A percentile compares a stretch with the other conserved stretches of the same genome.
Evolutionary conservation across 495 filamentous ascomycete genomes (phyloP).

Genomic region (Annulohypoxylon nitens): DNA sequence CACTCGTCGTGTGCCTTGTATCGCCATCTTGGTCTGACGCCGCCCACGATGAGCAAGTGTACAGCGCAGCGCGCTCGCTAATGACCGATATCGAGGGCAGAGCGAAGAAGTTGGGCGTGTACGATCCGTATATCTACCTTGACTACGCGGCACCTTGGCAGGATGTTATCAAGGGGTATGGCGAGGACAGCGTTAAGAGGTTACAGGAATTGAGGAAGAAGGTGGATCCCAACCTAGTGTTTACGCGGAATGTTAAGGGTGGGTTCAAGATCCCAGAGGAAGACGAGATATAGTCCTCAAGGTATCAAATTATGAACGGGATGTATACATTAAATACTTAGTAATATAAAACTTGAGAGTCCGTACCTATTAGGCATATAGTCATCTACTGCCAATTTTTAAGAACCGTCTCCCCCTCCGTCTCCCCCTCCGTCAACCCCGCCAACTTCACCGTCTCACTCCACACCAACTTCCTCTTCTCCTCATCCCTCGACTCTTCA

Average conservation of each 20-base stretch:
- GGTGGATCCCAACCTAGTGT: conserved; percentile 62
- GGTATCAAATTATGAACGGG: background rate
- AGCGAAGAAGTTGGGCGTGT: conserved; percentile 24
- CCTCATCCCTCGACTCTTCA: background rate
- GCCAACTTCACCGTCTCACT: background rate
- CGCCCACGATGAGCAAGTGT: conserved; percentile 17
- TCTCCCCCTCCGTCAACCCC: background rate
- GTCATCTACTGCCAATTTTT: background rate
- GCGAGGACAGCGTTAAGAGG: conserved; percentile 54
- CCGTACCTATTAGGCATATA: background rate
- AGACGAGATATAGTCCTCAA: background rate
- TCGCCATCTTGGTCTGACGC: conserved; percentile 12
- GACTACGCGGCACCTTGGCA: conserved; percentile 58
- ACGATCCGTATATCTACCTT: conserved; percentile 46
- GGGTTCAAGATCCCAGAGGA: conserved; percentile 46
- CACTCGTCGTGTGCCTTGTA: conserved; percentile 13
- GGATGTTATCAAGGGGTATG: conserved; percentile 60
- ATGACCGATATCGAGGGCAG: conserved; percentile 13
- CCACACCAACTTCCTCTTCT: background rate
- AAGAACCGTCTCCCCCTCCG: background rate
- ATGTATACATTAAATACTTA: background rate
- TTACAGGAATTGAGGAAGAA: conserved; percentile 52
- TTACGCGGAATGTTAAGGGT: conserved; percentile 56
- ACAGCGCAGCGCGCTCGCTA: conserved; percentile 15
- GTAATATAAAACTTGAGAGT: too few species aligned